A percentile compares a stretch with the other conserved stretches of the same genome.
phyloP scores from a whole-genome alignment of 202 grass and related monocot genomes.

The Saccharum hybrid region DNA sequence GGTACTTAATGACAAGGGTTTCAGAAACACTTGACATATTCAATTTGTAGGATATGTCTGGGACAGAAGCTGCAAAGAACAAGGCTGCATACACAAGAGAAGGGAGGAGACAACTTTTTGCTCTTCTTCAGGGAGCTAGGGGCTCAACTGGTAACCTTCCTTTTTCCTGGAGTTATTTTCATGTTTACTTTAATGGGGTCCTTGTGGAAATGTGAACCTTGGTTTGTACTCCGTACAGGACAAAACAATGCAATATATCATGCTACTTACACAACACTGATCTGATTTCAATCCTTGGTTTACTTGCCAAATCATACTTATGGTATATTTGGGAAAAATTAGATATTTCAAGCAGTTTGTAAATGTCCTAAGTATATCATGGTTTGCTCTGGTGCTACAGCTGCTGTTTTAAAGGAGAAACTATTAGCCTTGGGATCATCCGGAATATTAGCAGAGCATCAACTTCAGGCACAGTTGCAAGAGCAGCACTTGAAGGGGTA shows the following conservation, averaged over 20 bases:
- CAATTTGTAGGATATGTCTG: slow-evolving; percentile 76
- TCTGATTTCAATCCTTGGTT: slow-evolving; percentile 19
- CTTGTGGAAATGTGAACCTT: slow-evolving; percentile 23
- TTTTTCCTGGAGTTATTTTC: slow-evolving; percentile 33
- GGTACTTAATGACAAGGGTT: slow-evolving; percentile 13
- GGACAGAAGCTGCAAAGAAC: slow-evolving; percentile 81
- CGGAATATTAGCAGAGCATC: slow-evolving; percentile 97
- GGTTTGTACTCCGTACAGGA: slow-evolving; percentile 11
- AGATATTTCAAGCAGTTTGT: slow-evolving; percentile 23
- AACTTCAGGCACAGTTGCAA: slow-evolving; percentile 93
- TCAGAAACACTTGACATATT: slow-evolving; percentile 40
- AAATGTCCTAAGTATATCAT: slow-evolving; percentile 30
- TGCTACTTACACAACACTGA: slow-evolving; percentile 5
- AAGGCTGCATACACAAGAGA: slow-evolving; percentile 95
- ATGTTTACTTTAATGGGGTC: not conserved
- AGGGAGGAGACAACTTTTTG: slow-evolving; percentile 95
- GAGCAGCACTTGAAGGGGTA: slow-evolving; percentile 98
- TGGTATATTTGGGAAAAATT: not conserved
- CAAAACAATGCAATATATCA: slow-evolving; percentile 9
- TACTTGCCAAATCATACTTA: not conserved
- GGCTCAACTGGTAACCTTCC: slow-evolving; percentile 83
- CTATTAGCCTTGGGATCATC: slow-evolving; percentile 93
- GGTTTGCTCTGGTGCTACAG: slow-evolving; percentile 52
- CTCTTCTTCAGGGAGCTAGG: slow-evolving; percentile 96
- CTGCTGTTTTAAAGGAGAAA: slow-evolving; percentile 98